Evolutionary conservation across 139 green algal species (phyloP), one percentile per base, ranked within the genome.

Genomic region (Deuterostichococcus epilithicus): DNA sequence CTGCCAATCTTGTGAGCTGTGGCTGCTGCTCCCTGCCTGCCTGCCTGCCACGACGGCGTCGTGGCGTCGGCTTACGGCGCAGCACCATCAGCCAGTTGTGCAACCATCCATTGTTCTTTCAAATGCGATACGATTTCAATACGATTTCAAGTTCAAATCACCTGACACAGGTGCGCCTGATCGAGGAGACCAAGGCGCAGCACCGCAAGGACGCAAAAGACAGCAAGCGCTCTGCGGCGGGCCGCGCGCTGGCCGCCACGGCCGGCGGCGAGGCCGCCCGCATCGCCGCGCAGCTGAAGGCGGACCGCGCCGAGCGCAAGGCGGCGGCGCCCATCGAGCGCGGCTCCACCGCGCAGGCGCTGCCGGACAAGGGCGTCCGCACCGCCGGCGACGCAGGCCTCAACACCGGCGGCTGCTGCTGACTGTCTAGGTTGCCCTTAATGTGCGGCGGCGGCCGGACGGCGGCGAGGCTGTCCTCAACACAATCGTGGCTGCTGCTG

Each of bases 161-260:
- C 8, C n/a, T n/a, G n/a, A n/a, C 59, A 25, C 77, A 85, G 77
- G 81, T 83, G 74, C 78, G 77, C 35, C 25, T 70, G 25, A 81
- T 88, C 72, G 82, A 86, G 34, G 83, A 88, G 38, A 76, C 84
- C 2, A 78, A 78, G 71, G 69, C 86, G 35, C 47, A 69, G 33
- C 70, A 63, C 52, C 8, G 18, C 10, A 78, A 52, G 10, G 52
- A 33, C 5, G 71, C 38, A 59, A 38, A 72, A 34, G 45, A 80
- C 26, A 38, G 72, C 35, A 38, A 76, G 42, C 78, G 78, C n/a
- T 47, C n/a, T 26, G 52, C 30, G 20, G 60, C 58, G 26, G 60
- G 33, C 6, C 30, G 70, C 35, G 32, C 26, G 52, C 52, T 13
- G 13, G 10, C 52, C 33, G n/a, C 70, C 77, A 38, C 73, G 74